These are phyloP conservation scores for Mucor mucedo DNA, from an alignment of 371 early-diverging fungal genomes.

Conservation along the genomic window DNA sequence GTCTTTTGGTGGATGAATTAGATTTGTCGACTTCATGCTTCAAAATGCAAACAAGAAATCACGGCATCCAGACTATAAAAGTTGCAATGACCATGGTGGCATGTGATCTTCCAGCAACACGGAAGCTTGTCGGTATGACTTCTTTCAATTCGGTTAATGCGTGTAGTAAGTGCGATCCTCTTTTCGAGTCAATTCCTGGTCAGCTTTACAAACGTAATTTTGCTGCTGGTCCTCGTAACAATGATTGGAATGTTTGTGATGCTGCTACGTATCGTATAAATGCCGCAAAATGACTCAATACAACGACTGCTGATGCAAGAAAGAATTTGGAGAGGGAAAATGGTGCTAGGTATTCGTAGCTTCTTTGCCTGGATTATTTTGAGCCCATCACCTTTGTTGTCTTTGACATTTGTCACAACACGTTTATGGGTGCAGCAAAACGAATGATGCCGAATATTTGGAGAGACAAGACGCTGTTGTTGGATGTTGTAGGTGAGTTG, in stretches of 20 bases:
- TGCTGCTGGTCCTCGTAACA: background rate
- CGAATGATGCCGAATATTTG: background rate
- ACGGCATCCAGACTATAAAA: conserved; percentile 3
- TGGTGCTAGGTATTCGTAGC: conserved; percentile 20
- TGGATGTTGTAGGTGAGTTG: too few species aligned
- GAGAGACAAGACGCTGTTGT: too few species aligned
- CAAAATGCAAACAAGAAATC: background rate
- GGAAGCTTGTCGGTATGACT: conserved; percentile 16
- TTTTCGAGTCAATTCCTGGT: background rate
- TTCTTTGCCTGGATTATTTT: conserved; percentile 20
- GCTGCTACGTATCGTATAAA: background rate
- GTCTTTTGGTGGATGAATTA: conserved; percentile 19
- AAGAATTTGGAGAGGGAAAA: background rate
- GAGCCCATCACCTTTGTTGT: conserved; percentile 14
- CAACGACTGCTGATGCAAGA: background rate
- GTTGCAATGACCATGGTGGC: conserved; percentile 17
- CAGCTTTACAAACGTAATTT: background rate
- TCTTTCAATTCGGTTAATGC: background rate
- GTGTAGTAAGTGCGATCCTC: conserved; percentile 11
- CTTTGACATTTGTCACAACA: conserved; percentile 25
- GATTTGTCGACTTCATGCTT: conserved; percentile 10
- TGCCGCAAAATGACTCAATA: background rate
- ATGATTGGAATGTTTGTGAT: background rate
- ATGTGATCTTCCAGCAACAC: conserved; percentile 20
- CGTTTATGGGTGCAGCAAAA: conserved; percentile 11